Base-by-base conservation (phyloP, 2,329 filamentous ascomycete species). In the Epichloe glyceriae region DNA sequence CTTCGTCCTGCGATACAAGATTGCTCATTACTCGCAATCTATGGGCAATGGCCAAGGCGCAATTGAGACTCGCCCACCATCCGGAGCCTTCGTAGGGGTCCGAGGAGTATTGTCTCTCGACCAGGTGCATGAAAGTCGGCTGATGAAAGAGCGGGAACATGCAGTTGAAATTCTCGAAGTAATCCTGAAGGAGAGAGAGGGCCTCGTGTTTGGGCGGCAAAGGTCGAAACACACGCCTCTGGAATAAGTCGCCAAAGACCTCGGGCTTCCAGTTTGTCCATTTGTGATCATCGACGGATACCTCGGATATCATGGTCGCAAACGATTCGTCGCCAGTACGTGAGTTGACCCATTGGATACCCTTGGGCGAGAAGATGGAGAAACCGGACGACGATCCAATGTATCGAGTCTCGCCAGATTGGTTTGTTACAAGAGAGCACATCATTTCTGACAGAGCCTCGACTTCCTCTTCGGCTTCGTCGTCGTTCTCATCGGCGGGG, bases 231-330 rank as follows among this genome's bases (percentile, higher is more conserved):
- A 95, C 78, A 15, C 84, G 83, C 38, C 90, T 82, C 49, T 83
- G 81, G 69, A 97, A 97, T 19, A 98, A 79, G 64, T 97, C 91
- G 47, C 85, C 81, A 66, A 97, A 97, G 22, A 97, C 85, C 64
- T 97, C 90, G n/a, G 90, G 90, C 62, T 95, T 95, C 93, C 93
- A 97, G 60, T 93, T 88, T 60, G 88, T 88, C 86, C 88, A 96
- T 64, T 95, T 95, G 67, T 93, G 88, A 61, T 95, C 88, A 59
- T 95, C 88, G 41, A 94, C 82, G 26, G 86, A 88, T n/a, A 91
- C 86, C 49, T 88, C 84, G 2, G 85, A 85, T 50, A 98, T 95
- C 86, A 96, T 97, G 51, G 87, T 80, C 64, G 95, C 87, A 68
- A 98, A 98, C 0, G 89, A 94, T 20, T 77, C 82, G 63, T 98